Evolutionary conservation across 345 rosid genomes (phyloP), one percentile per base, ranked within the genome.

Genomic region (Hibiscus tridactylites): DNA sequence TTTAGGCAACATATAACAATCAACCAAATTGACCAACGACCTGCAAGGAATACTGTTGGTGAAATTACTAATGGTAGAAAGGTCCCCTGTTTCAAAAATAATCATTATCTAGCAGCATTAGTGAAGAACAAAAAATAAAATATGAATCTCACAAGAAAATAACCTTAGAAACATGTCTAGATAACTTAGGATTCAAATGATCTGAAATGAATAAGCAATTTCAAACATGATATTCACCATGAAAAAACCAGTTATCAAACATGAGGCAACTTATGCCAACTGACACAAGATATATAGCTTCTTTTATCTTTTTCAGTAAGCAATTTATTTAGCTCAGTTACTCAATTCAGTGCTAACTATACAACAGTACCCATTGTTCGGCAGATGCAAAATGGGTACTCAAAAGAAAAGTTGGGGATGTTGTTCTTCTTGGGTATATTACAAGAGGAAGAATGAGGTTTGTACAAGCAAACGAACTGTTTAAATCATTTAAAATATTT

Each of bases 11-110:
- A n/a, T n/a, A n/a, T n/a, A n/a, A n/a, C n/a, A n/a, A n/a, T n/a
- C n/a, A n/a, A n/a, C n/a, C n/a, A n/a, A n/a, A n/a, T n/a, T 4
- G 91, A 83, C 99, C 99, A 95, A 65, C 92, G 85, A 64, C 92
- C 91, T 54, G 82, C 86, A 77, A 90, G 99, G 82, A 85, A 87
- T 80, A 87, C 73, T 46, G 96, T 87, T 75, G 93, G 85, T 21
- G 99, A 97, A 74, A 90, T n/a, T n/a, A n/a, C n/a, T n/a, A n/a
- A n/a, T n/a, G 97, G 97, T 39, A 92, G 83, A 81, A 95, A 92
- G 13, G 92, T 89, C 63, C 97, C 97, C 97, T 92, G 85, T 37
- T 56, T 47, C 64, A 79, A 72, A 65, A n/a, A n/a, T n/a, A 77
- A 76, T 15, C 61, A 61, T 50, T 16, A 53, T 28, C 59, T 31